Percentiles rank a stretch among this genome's conserved stretches.
Evolutionary conservation across 192 early-diverging fungal genomes (phyloP).

Genomic region (Thamnidium elegans): DNA sequence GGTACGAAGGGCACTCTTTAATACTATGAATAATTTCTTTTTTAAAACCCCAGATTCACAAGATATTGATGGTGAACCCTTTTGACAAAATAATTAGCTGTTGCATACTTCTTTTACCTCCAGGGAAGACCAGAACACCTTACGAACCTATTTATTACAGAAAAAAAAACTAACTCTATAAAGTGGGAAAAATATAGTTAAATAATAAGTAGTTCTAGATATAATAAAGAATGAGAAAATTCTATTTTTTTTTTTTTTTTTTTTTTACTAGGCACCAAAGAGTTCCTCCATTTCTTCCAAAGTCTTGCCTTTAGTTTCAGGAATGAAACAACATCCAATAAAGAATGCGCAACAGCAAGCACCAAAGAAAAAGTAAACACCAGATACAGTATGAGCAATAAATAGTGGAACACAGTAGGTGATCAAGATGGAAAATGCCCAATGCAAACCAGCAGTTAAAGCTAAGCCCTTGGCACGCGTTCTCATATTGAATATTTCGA

Average conservation of each 20-base stretch:
- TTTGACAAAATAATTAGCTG: background rate
- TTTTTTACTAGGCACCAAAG: slow-evolving; percentile 39
- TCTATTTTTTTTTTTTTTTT: no score
- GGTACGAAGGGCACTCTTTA: background rate
- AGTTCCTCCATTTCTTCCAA: slow-evolving; percentile 89
- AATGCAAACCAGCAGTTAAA: slow-evolving; percentile 34
- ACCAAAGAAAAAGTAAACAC: slow-evolving; percentile 38
- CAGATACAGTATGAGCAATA: slow-evolving; percentile 34
- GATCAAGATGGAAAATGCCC: slow-evolving; percentile 35
- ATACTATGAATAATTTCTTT: background rate
- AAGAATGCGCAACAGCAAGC: slow-evolving; percentile 30
- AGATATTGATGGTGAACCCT: no score
- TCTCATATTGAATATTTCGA: slow-evolving; percentile 35
- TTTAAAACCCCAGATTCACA: no score
- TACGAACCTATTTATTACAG: background rate
- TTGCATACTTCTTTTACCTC: background rate
- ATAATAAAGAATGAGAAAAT: no score
- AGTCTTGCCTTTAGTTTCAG: slow-evolving; percentile 79
- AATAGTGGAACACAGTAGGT: slow-evolving; percentile 39
- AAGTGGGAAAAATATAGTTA: background rate
- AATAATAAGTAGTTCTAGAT: background rate
- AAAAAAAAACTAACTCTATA: background rate
- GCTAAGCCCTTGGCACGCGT: slow-evolving; percentile 33
- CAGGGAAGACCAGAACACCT: background rate
- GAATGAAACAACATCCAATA: slow-evolving; percentile 62